These are phyloP conservation scores for Solanum hybrid DNA, from an alignment of 305 asterid species.

Conservation along the genomic window DNA sequence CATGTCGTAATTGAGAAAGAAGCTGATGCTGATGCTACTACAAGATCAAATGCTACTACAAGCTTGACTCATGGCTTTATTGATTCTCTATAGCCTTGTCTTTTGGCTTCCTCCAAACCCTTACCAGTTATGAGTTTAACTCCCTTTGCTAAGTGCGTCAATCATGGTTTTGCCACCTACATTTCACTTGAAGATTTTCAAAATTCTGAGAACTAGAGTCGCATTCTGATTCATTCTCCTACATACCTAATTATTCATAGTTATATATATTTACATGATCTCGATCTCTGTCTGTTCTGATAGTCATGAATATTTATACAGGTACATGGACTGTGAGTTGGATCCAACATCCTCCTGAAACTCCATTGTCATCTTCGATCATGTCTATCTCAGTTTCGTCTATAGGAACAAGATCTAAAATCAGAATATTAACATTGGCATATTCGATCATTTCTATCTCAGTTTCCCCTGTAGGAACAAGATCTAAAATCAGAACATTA, in stretches of 20 bases:
- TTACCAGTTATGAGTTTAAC: not conserved
- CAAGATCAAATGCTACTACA: not conserved
- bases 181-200: not conserved
- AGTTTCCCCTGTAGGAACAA: too few species aligned
- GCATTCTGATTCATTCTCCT: not conserved
- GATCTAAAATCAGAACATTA: not conserved
- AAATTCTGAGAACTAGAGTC: not conserved
- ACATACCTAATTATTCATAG: too few species aligned
- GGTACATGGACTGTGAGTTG: too few species aligned
- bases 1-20: not conserved
- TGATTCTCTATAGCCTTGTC: not conserved
- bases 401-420: not conserved
- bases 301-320: too few species aligned
- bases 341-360: too few species aligned
- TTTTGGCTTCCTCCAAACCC: not conserved
- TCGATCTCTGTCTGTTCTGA: too few species aligned
- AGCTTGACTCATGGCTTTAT: not conserved
- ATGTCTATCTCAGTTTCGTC: too few species aligned
- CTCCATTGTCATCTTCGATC: too few species aligned
- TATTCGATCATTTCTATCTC: too few species aligned
- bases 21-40: rapidly evolving
- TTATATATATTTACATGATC: too few species aligned
- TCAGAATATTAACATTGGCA: too few species aligned
- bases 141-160: not conserved
- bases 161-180: not conserved